Percentiles rank a stretch among this genome's conserved stretches.
phyloP scores from a whole-genome alignment of 139 green algal genomes.

The Picochlorum sp. region DNA sequence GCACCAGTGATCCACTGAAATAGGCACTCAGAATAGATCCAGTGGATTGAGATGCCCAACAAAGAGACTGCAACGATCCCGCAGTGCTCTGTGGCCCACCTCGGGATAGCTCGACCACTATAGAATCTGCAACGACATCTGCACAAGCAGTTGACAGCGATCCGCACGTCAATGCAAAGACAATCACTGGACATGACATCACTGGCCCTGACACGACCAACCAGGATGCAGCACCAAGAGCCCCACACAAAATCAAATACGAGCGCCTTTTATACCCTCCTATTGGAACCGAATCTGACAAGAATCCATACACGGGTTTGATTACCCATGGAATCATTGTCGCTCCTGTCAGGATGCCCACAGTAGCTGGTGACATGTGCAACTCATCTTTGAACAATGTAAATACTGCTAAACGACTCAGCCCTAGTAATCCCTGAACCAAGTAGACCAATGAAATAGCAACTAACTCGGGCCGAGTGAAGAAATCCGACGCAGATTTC shows the following conservation, averaged over 20 bases:
- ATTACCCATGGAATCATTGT: slow-evolving; percentile 46
- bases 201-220: slow-evolving; percentile 43
- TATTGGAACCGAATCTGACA: slow-evolving; percentile 82
- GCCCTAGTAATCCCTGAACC: slow-evolving; percentile 87
- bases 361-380: slow-evolving; percentile 69
- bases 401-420: slow-evolving; percentile 75
- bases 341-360: slow-evolving; percentile 23
- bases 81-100: slow-evolving; percentile 51
- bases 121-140: slow-evolving; percentile 96
- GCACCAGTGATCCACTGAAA: slow-evolving; percentile 38
- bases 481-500: not conserved
- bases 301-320: slow-evolving; percentile 93
- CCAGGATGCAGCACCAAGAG: slow-evolving; percentile 61
- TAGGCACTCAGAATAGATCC: slow-evolving; percentile 80
- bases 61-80: slow-evolving; percentile 85
- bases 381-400: slow-evolving; percentile 93
- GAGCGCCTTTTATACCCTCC: slow-evolving; percentile 81
- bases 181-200: slow-evolving; percentile 31
- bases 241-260: slow-evolving; percentile 76
- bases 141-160: slow-evolving; percentile 67
- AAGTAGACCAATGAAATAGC: slow-evolving; percentile 73
- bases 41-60: slow-evolving; percentile 73
- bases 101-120: slow-evolving; percentile 80
- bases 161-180: slow-evolving; percentile 42
- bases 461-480: not conserved